phyloP scores from a whole-genome alignment of 208 protist genomes.

The Trypanosoma vivax region DNA sequence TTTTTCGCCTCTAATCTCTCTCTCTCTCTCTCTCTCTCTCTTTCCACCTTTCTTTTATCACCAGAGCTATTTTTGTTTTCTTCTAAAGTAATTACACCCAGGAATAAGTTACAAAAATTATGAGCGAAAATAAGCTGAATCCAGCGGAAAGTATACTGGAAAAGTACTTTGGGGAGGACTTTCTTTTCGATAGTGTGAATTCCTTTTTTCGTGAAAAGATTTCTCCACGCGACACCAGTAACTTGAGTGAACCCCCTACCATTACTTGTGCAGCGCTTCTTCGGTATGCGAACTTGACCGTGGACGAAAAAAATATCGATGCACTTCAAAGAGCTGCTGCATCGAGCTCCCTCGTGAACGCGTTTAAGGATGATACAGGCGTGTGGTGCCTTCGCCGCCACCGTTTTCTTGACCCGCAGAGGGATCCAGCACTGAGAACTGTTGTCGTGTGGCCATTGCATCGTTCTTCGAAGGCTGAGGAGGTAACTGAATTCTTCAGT shows the following conservation, averaged over 20 bases:
- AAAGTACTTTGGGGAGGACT: slow-evolving; percentile 22
- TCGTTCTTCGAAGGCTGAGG: slow-evolving; percentile 13
- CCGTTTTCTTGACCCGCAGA: slow-evolving; percentile 10
- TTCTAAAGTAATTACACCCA: neutral
- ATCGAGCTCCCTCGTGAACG: slow-evolving; percentile 9
- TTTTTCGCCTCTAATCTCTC: too few relatives aligned
- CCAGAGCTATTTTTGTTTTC: slow-evolving; percentile 8
- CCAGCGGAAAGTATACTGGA: slow-evolving; percentile 8
- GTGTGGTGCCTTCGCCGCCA: slow-evolving; percentile 21
- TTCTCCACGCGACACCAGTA: slow-evolving; percentile 10
- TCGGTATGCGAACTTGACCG: slow-evolving; percentile 16
- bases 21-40: too few relatives aligned
- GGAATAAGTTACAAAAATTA: neutral
- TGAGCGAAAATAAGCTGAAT: slow-evolving; percentile 3
- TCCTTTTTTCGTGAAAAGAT: slow-evolving; percentile 28
- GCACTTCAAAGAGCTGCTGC: slow-evolving; percentile 13
- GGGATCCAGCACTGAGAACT: slow-evolving; percentile 25
- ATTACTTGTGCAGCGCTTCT: slow-evolving; percentile 22
- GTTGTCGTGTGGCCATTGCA: slow-evolving; percentile 25
- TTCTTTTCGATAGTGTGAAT: slow-evolving; percentile 27
- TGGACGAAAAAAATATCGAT: slow-evolving; percentile 10
- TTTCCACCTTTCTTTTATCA: neutral
- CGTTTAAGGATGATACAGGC: slow-evolving; percentile 5
- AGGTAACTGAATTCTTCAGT: slow-evolving; percentile 20
- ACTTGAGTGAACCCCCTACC: slow-evolving; percentile 8